phyloP scores from a whole-genome alignment of 1,284 basidiomycete genomes.

The Quambalaria eucalypti region DNA sequence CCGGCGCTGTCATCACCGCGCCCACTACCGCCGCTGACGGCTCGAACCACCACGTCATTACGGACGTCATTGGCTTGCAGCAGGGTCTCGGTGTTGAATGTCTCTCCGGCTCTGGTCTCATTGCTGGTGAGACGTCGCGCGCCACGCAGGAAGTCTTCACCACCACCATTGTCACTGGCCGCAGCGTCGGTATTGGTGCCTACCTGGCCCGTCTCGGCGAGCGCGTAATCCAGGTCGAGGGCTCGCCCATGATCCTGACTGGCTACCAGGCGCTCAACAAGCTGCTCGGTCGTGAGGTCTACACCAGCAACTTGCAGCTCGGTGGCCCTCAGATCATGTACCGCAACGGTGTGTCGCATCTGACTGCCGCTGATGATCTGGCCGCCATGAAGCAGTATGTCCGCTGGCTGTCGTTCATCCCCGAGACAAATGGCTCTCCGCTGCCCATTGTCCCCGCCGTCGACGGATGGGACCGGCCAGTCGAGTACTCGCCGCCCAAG shows the following conservation, averaged over 20 bases:
- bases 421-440: slow-evolving; percentile 20
- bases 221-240: slow-evolving; percentile 96
- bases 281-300: slow-evolving; percentile 95
- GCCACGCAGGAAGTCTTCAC: slow-evolving; percentile 99
- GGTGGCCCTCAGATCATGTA: slow-evolving; percentile 72
- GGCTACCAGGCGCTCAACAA: slow-evolving; percentile 97
- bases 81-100: slow-evolving; percentile 98
- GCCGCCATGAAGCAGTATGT: slow-evolving; percentile 50
- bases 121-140: slow-evolving; percentile 94
- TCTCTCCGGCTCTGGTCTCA: slow-evolving; percentile 88
- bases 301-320: slow-evolving; percentile 96
- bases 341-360: slow-evolving; percentile 75
- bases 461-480: slow-evolving; percentile 76
- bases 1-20: slow-evolving; percentile 66
- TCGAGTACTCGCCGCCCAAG: slow-evolving; percentile 83
- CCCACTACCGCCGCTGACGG: slow-evolving; percentile 72
- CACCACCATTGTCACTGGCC: slow-evolving; percentile 94
- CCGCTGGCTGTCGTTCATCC: slow-evolving; percentile 90
- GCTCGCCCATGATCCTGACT: slow-evolving; percentile 97
- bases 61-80: slow-evolving; percentile 88
- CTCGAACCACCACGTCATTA: slow-evolving; percentile 83
- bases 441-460: slow-evolving; percentile 20
- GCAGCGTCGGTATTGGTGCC: slow-evolving; percentile 97
- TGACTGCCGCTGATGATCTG: slow-evolving; percentile 86
- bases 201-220: slow-evolving; percentile 97